A percentile compares a stretch with the other conserved stretches of the same genome.
phyloP scores from a whole-genome alignment of 2,329 filamentous ascomycete species.

The Claviceps sp. region DNA sequence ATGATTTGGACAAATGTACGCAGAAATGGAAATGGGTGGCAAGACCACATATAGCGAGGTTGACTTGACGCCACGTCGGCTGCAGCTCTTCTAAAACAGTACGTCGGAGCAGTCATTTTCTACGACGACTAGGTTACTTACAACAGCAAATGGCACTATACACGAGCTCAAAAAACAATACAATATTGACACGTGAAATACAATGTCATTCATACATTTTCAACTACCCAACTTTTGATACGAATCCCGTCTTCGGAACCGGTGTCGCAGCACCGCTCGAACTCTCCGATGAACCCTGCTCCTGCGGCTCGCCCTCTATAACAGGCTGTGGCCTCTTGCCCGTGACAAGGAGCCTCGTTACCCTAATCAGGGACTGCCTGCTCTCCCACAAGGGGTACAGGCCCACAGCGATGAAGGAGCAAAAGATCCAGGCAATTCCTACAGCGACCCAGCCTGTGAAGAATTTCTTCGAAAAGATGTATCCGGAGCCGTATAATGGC shows the following conservation, averaged over 20 bases:
- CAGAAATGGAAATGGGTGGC: too few relatives aligned
- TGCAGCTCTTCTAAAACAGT: too few relatives aligned
- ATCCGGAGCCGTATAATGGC: slow-evolving; percentile 73
- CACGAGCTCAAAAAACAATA: too few relatives aligned
- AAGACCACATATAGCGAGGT: too few relatives aligned
- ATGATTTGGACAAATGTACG: too few relatives aligned
- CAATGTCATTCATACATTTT: too few relatives aligned
- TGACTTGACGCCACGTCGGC: too few relatives aligned
- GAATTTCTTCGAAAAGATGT: slow-evolving; percentile 47
- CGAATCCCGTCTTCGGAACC: neutral
- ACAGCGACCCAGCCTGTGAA: slow-evolving; percentile 64
- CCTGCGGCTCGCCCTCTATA: neutral
- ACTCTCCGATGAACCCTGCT: neutral
- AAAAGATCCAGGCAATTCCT: slow-evolving; percentile 61
- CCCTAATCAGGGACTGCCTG: slow-evolving; percentile 36
- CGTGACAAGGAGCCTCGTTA: slow-evolving; percentile 9
- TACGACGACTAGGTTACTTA: too few relatives aligned
- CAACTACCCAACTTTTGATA: neutral
- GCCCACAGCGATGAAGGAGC: slow-evolving; percentile 58
- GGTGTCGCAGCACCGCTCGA: slow-evolving; percentile 6
- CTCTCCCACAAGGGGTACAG: slow-evolving; percentile 75
- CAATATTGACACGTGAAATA: neutral
- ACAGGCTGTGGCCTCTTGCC: slow-evolving; percentile 4
- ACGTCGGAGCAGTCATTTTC: too few relatives aligned
- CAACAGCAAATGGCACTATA: too few relatives aligned